Evolutionary conservation across 129 eudicot species (phyloP).

Genomic region (Pittosporum tobira): DNA sequence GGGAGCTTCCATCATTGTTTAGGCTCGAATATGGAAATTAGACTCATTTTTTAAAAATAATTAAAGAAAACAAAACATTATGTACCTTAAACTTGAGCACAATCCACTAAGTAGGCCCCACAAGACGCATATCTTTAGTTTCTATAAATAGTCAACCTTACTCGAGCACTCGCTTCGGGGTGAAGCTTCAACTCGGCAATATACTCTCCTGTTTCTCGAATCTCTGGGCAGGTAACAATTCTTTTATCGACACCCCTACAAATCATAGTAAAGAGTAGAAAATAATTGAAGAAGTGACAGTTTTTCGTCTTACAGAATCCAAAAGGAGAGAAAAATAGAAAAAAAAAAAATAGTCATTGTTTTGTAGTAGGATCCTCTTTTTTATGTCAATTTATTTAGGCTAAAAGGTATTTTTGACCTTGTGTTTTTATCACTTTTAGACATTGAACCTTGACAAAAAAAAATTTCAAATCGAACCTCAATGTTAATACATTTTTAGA

Average conservation of each 20-base stretch:
- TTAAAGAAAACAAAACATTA: not conserved
- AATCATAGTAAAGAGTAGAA: not conserved
- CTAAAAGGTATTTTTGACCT: too few relatives aligned
- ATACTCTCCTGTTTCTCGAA: constrained; percentile 93
- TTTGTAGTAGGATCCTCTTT: too few relatives aligned
- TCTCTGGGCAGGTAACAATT: constrained; percentile 74
- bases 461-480: too few relatives aligned
- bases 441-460: too few relatives aligned
- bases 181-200: constrained; percentile 87
- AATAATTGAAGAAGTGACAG: constrained; percentile 7
- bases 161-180: constrained; percentile 83
- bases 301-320: too few relatives aligned
- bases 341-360: too few relatives aligned
- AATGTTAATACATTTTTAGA: too few relatives aligned
- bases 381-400: too few relatives aligned
- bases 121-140: constrained; percentile 31
- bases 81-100: constrained; percentile 26
- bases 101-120: constrained; percentile 14
- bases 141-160: constrained; percentile 66
- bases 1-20: not conserved
- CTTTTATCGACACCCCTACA: constrained; percentile 91
- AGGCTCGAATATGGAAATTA: not conserved
- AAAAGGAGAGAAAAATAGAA: too few relatives aligned
- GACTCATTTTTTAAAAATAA: not conserved
- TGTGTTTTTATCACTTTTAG: too few relatives aligned